Conservation (phyloP, 1,284 basidiomycete species). For the Sporisorium scitamineum region DNA sequence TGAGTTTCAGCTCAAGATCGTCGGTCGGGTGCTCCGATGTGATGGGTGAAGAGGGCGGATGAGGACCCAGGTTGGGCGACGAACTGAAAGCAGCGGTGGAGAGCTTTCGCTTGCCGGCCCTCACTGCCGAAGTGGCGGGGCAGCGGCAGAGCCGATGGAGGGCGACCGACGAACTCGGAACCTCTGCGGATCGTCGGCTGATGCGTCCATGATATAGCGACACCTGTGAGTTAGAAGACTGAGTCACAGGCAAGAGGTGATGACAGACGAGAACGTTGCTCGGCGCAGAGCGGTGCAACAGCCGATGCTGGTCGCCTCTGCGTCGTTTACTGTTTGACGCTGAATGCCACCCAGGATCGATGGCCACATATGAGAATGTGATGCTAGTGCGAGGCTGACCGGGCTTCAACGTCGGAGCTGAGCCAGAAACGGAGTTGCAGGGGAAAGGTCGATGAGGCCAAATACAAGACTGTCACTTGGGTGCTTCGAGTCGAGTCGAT, state of each 20-base stretch:
- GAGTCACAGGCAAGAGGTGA: neutral
- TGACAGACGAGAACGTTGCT: neutral
- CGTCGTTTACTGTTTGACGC: slow-evolving; percentile 6
- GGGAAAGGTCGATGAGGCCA: neutral
- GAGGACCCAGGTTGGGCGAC: slow-evolving; percentile 35
- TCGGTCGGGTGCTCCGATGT: slow-evolving; percentile 32
- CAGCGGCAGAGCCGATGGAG: slow-evolving; percentile 37
- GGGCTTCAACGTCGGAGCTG: neutral
- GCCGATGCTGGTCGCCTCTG: slow-evolving; percentile 33
- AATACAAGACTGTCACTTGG: neutral
- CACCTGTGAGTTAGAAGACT: no score
- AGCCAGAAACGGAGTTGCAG: neutral
- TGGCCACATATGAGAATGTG: neutral
- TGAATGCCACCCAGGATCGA: slow-evolving; percentile 7
- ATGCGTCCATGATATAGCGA: slow-evolving; percentile 37
- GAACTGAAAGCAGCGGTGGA: slow-evolving; percentile 46
- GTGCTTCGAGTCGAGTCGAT: neutral
- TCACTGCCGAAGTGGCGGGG: slow-evolving; percentile 20
- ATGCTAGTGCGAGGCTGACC: neutral
- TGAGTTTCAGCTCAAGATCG: slow-evolving; percentile 2
- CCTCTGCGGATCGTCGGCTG: slow-evolving; percentile 44
- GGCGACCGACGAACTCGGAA: slow-evolving; percentile 46
- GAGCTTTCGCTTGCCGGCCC: slow-evolving; percentile 47
- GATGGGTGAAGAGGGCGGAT: slow-evolving; percentile 37
- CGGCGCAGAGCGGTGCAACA: slow-evolving; percentile 28